phyloP scores from a whole-genome alignment of 2,329 filamentous ascomycete genomes.

The Helminthosporium solani region DNA sequence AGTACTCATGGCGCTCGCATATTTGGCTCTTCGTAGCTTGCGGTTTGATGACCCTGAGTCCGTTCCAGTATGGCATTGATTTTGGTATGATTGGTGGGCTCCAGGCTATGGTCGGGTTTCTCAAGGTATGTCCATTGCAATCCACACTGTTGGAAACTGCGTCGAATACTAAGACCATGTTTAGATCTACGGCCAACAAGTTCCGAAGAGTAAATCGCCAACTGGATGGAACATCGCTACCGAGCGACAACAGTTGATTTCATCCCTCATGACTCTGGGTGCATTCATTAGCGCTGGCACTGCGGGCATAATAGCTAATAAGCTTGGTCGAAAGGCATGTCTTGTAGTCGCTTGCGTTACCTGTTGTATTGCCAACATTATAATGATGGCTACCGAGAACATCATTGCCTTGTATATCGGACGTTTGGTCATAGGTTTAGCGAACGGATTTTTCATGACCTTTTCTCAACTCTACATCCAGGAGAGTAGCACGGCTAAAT shows the following conservation, averaged over 20 bases:
- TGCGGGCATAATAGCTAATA: constrained; percentile 43
- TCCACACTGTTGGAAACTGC: not conserved
- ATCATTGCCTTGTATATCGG: constrained; percentile 58
- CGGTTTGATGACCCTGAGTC: constrained; percentile 50
- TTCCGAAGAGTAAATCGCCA: constrained; percentile 17
- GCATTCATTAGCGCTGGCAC: constrained; percentile 47
- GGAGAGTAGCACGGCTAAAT: constrained; percentile 53
- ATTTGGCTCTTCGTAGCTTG: constrained; percentile 52
- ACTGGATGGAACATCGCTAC: constrained; percentile 48
- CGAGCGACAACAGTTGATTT: constrained; percentile 48
- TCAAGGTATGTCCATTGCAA: constrained; percentile 41
- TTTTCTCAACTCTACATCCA: constrained; percentile 55
- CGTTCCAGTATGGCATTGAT: constrained; percentile 57
- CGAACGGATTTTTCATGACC: constrained; percentile 60
- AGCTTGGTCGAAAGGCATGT: constrained; percentile 48
- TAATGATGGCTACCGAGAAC: constrained; percentile 59
- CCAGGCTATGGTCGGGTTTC: constrained; percentile 54
- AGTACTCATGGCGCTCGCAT: constrained; percentile 39
- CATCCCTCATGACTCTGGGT: constrained; percentile 50
- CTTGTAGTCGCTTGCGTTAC: constrained; percentile 52
- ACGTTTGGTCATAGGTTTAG: constrained; percentile 56
- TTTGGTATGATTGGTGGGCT: constrained; percentile 55
- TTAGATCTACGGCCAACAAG: constrained; percentile 35
- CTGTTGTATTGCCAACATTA: constrained; percentile 54
- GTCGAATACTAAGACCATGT: not conserved